Base-by-base conservation (phyloP, 768 basidiomycete genomes). In the Coprinopsis marcescibilis region DNA sequence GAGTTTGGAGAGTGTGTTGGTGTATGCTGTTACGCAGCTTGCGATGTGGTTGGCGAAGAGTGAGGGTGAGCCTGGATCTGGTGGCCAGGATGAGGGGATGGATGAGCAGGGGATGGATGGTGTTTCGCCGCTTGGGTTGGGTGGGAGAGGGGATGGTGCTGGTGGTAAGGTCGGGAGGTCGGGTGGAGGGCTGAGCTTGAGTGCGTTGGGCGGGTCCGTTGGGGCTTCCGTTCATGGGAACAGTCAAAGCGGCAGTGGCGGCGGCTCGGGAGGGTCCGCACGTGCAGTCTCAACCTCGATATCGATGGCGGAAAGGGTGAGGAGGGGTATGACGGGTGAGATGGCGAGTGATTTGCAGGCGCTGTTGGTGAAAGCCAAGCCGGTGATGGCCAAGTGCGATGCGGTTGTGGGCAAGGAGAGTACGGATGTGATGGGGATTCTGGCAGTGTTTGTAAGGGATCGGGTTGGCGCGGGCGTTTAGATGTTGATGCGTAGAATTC, bases 311-410 rank as follows among this genome's bases (percentile, higher is more conserved):
- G 82, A 85, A 50, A 68, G 83, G 27, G 53, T 87, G 54, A 67
- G 87, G 55, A 67, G 87, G 51, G 86, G 85, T 0, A 82, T 89
- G 81, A 83, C 83, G 6, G 84, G 83, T 1, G 88, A 90, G 65
- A 80, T 89, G 75, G 81, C 79, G 32, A 72, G 73, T 1, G 89
- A 90, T 60, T 53, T 90, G 50, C 80, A 83, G 57, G 68, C 76
- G 3, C 60, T 89, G 55, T 47, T 90, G 63, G 77, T 64, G 49
- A 86, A 80, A 55, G 73, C 85, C 12, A 81, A 78, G 54, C 75
- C 80, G 0, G 62, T 87, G 27, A 64, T 90, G 20, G 71, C 66
- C 12, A 84, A 85, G 60, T 78, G 78, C 55, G 68, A 78, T 49
- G 60, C 61, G 14, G 63, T 77, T 34, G 52, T 76, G 46, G 76